phyloP scores from a whole-genome alignment of 495 filamentous ascomycete species.

The Annulohypoxylon moriforme region DNA sequence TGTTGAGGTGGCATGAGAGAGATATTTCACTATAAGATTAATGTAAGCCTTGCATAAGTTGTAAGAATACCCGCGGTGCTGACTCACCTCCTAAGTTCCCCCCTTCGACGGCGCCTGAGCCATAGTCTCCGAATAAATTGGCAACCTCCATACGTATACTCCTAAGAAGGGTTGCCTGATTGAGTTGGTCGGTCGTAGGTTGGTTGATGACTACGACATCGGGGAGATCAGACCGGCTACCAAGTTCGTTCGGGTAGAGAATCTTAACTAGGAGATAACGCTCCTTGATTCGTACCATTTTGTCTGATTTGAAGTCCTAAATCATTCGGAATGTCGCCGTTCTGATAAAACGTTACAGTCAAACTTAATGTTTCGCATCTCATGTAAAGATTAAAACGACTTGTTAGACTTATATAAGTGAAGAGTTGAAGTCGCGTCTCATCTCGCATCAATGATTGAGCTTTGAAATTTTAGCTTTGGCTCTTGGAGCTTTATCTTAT shows the following conservation, averaged over 20 bases:
- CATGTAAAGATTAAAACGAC: neutral
- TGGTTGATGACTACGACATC: constrained; percentile 76
- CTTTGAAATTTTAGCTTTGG: constrained; percentile 22
- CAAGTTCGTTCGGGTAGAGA: constrained; percentile 76
- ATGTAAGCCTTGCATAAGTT: constrained; percentile 32
- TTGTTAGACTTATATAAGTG: neutral
- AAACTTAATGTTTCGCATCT: neutral
- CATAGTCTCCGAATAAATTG: constrained; percentile 90
- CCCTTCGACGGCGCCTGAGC: constrained; percentile 76
- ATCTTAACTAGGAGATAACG: constrained; percentile 94
- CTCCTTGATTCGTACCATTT: constrained; percentile 96
- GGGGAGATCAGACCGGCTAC: constrained; percentile 56
- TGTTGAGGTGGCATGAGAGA: constrained; percentile 91
- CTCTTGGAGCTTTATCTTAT: constrained; percentile 45
- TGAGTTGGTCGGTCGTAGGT: constrained; percentile 76
- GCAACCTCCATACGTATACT: constrained; percentile 75
- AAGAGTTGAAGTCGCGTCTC: neutral
- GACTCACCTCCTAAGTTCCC: constrained; percentile 38
- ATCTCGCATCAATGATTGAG: neutral
- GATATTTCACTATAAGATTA: constrained; percentile 80
- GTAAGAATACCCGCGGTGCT: constrained; percentile 8
- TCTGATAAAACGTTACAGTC: neutral
- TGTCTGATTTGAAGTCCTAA: constrained; percentile 29
- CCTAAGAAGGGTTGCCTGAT: constrained; percentile 69
- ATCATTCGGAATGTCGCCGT: neutral